A percentile compares a stretch with the other conserved stretches of the same genome.
Evolutionary conservation across 345 rosid species (phyloP).

Genomic region (Euphorbia pulcherrima): DNA sequence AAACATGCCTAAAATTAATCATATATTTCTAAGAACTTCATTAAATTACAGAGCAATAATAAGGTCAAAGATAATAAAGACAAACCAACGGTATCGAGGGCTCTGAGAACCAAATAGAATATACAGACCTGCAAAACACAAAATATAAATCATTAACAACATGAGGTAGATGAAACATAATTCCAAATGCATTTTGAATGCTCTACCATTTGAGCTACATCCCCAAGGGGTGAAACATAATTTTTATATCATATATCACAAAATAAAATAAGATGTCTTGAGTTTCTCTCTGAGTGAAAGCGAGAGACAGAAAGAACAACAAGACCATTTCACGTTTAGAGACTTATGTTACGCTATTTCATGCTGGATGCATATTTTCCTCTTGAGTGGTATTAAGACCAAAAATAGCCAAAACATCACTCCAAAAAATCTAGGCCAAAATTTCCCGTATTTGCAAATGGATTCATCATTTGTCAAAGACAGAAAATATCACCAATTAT

Average conservation of each 20-base stretch:
- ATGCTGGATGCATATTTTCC: not conserved
- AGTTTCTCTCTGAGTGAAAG: not conserved
- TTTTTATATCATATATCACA: not conserved
- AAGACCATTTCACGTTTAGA: not conserved
- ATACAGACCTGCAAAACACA: conserved; percentile 66
- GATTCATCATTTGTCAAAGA: not conserved
- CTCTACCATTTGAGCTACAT: too few species aligned
- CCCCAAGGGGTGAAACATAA: conserved; percentile 8
- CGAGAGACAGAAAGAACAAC: not conserved
- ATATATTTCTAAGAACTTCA: not conserved
- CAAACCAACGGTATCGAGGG: conserved; percentile 95
- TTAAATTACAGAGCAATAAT: not conserved
- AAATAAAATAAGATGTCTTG: not conserved
- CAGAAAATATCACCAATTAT: not conserved
- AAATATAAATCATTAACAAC: not conserved
- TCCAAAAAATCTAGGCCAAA: not conserved
- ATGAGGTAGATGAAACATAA: conserved; percentile 3
- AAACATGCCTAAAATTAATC: not conserved
- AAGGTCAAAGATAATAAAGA: conserved; percentile 10
- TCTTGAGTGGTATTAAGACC: not conserved
- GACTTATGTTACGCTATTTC: not conserved
- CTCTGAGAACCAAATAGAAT: conserved; percentile 91
- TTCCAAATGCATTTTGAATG: too few species aligned
- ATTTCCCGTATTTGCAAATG: not conserved
- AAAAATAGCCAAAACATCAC: not conserved